A percentile compares a stretch with the other conserved stretches of the same genome.
Conservation (phyloP, 192 early-diverging fungal genomes). For the Entrophospora sp. region DNA sequence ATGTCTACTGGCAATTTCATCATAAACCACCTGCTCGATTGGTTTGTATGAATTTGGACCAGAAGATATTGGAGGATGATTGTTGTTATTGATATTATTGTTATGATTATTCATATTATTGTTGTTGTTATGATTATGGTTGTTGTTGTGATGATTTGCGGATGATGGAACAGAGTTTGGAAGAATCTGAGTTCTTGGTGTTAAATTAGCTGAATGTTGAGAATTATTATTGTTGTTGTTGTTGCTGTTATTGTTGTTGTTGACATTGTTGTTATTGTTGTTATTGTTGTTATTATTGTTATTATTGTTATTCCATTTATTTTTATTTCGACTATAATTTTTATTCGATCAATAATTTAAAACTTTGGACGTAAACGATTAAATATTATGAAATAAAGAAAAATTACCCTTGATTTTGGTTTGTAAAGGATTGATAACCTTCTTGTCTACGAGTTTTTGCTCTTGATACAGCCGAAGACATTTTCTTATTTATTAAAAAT, state of each 20-base stretch:
- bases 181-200: constrained; percentile 8
- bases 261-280: no score
- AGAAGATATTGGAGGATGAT: background rate
- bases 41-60: background rate
- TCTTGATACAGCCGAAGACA: background rate
- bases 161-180: background rate
- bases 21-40: constrained; percentile 24
- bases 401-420: background rate
- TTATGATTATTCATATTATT: no score
- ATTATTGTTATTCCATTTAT: constrained; percentile 7
- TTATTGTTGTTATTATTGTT: no score
- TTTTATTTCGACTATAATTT: constrained; percentile 4
- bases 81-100: no score
- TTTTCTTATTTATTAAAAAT: no score
- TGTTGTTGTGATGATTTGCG: constrained; percentile 6
- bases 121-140: no score
- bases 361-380: background rate
- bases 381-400: no score
- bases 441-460: constrained; percentile 4
- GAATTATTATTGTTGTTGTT: constrained; percentile 5
- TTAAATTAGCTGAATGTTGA: constrained; percentile 4
- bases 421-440: background rate
- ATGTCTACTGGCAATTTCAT: constrained; percentile 26
- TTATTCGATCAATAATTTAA: background rate
- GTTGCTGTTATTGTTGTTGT: no score